These are phyloP conservation scores for Metschnikowia dekortorum DNA, from an alignment of 805 yeast genomes.

Conservation along the genomic window DNA sequence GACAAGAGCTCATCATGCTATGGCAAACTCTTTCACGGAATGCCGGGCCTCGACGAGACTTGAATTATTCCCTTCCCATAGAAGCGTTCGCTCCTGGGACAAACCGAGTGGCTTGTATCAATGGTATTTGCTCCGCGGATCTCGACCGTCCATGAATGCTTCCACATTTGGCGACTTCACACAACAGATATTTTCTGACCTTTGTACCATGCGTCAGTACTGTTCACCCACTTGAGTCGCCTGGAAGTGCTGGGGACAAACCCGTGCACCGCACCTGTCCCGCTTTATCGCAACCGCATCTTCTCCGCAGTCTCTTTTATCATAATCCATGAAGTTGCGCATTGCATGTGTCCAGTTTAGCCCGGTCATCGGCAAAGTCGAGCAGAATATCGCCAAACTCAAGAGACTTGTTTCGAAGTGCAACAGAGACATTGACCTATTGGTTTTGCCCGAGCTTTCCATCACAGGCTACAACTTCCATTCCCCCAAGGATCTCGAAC, in stretches of 20 bases:
- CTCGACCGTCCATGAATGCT: too few species aligned
- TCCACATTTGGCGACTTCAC: too few species aligned
- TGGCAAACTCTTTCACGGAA: conserved; percentile 50
- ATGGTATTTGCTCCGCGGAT: too few species aligned
- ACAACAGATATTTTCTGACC: too few species aligned
- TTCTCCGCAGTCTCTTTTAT: background rate
- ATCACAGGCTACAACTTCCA: conserved; percentile 78
- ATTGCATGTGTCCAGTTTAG: conserved; percentile 68
- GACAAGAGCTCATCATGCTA: conserved; percentile 42
- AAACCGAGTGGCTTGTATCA: too few species aligned
- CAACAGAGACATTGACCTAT: conserved; percentile 49
- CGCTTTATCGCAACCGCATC: background rate
- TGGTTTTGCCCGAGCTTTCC: conserved; percentile 80
- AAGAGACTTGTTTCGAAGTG: conserved; percentile 29
- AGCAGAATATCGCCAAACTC: conserved; percentile 50
- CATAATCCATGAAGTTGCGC: conserved; percentile 40
- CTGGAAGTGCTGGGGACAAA: too few species aligned
- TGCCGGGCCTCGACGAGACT: conserved; percentile 20
- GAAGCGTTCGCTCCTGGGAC: too few species aligned
- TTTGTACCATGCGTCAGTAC: too few species aligned
- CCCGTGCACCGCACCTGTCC: background rate
- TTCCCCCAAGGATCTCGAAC: conserved; percentile 42
- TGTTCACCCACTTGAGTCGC: too few species aligned
- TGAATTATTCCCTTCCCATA: too few species aligned
- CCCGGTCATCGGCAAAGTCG: conserved; percentile 57